Base-by-base conservation (phyloP, 495 filamentous ascomycete species). In the Amorphotheca resinae region DNA sequence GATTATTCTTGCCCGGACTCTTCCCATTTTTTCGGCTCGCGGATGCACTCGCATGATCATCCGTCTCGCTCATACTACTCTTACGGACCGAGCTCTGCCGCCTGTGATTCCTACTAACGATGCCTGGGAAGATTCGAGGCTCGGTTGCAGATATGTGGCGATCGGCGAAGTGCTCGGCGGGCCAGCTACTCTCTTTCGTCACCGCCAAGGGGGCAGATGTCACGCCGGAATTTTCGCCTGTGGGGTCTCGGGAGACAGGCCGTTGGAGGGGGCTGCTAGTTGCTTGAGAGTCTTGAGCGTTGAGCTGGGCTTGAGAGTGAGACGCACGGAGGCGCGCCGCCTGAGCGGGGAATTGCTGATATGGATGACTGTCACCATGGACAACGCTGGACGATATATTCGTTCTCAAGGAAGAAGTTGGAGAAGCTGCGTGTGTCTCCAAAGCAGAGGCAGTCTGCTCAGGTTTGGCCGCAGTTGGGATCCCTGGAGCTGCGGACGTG, bases 71-170 rank as follows among this genome's bases (percentile, higher is more conserved):
- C n/a, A n/a, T n/a, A n/a, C n/a, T n/a, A n/a, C n/a, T n/a, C n/a
- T n/a, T n/a, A n/a, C n/a, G n/a, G n/a, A n/a, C n/a, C n/a, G n/a
- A n/a, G n/a, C n/a, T n/a, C 34, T 64, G 60, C 38, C 64, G 63
- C 38, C 72, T 63, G 28, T 67, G 68, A 41, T 67, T 68, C 39
- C 77, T 69, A 52, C 78, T 73, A 17, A 85, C 69, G 37, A 84
- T 68, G 2, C 82, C 80, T 0, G 82, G 82, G 57, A 84, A 82
- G 33, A 84, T 81, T 46, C 73, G 70, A 26, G 80, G 79, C 54
- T 83, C 76, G 17, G 69, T 69, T 0, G 69, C 64, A 9, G 63
- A 69, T 20, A 77, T 62, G 47, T 79, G 53, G 9, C 58, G 40
- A 41, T 62, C 51, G 8, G 36, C 22, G 34, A 51, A 50, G 4